Base-by-base conservation (phyloP, 805 yeast genomes). In the Hanseniaspora meyeri region DNA sequence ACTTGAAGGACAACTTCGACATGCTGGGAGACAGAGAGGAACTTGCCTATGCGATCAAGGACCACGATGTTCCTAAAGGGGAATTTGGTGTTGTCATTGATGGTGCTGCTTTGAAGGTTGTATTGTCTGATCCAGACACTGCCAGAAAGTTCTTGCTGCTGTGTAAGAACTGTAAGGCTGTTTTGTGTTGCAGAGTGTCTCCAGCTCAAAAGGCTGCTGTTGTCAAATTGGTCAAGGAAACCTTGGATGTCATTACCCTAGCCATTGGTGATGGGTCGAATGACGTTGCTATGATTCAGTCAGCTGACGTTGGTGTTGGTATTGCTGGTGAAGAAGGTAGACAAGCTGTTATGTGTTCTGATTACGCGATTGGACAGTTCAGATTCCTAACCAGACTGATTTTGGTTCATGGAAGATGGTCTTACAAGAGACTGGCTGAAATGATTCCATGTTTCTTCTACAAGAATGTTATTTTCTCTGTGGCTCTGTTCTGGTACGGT, bases 321-420 rank as follows among this genome's bases (percentile, higher is more conserved):
- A 86, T 86, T 65, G 90, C 90, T 3, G 95, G 95, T 70, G 93
- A 86, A 72, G 95, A 86, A 73, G 95, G 95, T 65, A 74, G 93
- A 59, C 93, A 85, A 69, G 93, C 93, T 19, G 93, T 79, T 5
- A 86, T 86, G 95, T 82, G 89, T 29, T 82, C 91, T 0, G 95
- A 86, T 71, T 86, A 84, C 69, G 95, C 91, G 20, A 71, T 86
- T 64, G 93, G 91, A 27, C 95, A 86, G 66, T 86, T 86, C 68
- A 77, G 93, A 64, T 86, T 76, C 63, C 68, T 86, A 59, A 74
- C 83, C 0, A 77, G 86, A 62, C 71, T 86, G 59, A 69, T 86
- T 10, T 68, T 86, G 51, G 86, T 83, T 32, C 95, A 86, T 68
- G 95, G 95, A 36, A 75, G 93, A 69, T 86, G 95, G 95, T 83